Percentiles rank a stretch among this genome's conserved stretches.
These are phyloP conservation scores for Erodium moschatum DNA, from an alignment of 441 rosid species.

Conservation along the genomic window DNA sequence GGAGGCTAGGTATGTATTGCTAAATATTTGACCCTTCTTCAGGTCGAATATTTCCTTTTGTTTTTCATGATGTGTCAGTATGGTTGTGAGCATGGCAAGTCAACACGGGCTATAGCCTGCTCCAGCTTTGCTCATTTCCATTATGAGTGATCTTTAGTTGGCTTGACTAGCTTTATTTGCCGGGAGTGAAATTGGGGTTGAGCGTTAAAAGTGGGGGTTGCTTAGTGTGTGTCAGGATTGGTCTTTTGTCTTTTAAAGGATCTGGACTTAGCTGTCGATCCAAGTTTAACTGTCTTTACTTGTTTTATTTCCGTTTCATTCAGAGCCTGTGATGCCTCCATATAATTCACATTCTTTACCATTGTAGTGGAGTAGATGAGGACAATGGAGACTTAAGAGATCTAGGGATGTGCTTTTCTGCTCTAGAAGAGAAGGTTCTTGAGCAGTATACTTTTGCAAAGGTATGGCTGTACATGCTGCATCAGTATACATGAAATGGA, in stretches of 20 bases:
- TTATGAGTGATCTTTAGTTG: not conserved
- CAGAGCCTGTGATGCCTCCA: constrained; percentile 14
- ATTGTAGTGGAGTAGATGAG: constrained; percentile 57
- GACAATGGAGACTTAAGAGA: constrained; percentile 67
- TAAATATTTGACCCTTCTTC: constrained; percentile 9
- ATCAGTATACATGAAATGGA: constrained; percentile 1
- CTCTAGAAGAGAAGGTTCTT: constrained; percentile 84
- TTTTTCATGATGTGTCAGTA: not conserved
- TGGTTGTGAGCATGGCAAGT: not conserved
- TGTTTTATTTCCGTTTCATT: not conserved
- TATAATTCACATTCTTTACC: constrained; percentile 18
- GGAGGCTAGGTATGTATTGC: constrained; percentile 46
- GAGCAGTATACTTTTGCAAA: constrained; percentile 86
- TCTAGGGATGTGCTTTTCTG: constrained; percentile 60
- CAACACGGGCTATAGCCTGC: not conserved
- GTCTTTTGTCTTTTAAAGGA: not conserved
- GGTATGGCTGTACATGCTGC: constrained; percentile 34
- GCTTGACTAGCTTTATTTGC: not conserved
- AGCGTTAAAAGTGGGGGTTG: not conserved
- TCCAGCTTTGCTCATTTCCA: not conserved
- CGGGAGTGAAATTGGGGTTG: not conserved
- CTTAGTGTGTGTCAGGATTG: not conserved
- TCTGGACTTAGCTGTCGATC: not conserved
- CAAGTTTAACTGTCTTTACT: not conserved
- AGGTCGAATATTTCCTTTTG: not conserved